phyloP scores from a whole-genome alignment of 2,329 filamentous ascomycete species.

The Grosmannia huntii region DNA sequence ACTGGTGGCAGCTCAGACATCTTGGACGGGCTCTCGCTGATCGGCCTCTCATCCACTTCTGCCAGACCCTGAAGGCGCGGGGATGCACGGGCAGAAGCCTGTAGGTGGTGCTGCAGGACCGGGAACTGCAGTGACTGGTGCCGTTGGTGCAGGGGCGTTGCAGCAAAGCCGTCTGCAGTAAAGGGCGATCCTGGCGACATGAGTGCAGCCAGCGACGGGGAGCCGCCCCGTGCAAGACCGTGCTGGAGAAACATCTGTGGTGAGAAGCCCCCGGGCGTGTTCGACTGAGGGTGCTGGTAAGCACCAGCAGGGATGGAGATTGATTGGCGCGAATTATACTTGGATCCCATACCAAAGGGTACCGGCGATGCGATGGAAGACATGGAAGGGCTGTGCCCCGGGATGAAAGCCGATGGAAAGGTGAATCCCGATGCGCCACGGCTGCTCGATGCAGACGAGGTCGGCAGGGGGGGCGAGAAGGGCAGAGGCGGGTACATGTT shows the following conservation, averaged over 20 bases:
- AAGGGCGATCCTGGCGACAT: conserved; percentile 55
- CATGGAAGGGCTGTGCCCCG: conserved; percentile 47
- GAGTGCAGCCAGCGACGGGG: conserved; percentile 47
- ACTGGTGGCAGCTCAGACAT: conserved; percentile 33
- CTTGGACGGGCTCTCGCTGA: conserved; percentile 38
- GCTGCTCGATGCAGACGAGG: conserved; percentile 64
- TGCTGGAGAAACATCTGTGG: conserved; percentile 41
- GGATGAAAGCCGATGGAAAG: conserved; percentile 45
- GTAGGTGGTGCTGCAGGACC: conserved; percentile 42
- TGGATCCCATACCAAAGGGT: conserved; percentile 43
- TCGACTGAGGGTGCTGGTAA: conserved; percentile 51
- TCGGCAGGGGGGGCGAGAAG: conserved; percentile 73
- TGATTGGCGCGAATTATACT: conserved; percentile 59
- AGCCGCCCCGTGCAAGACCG: conserved; percentile 41
- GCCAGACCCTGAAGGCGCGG: conserved; percentile 57
- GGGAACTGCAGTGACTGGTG: conserved; percentile 48
- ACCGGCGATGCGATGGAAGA: conserved; percentile 59
- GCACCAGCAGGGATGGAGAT: conserved; percentile 52
- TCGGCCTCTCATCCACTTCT: conserved; percentile 57
- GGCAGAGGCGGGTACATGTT: conserved; percentile 59
- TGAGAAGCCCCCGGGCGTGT: conserved; percentile 46
- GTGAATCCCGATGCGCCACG: conserved; percentile 42
- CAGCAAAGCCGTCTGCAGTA: conserved; percentile 35
- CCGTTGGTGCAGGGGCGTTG: conserved; percentile 35
- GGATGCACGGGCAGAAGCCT: conserved; percentile 41